Base-by-base conservation (phyloP, 192 early-diverging fungal species). In the Umbelopsis isabellina region DNA sequence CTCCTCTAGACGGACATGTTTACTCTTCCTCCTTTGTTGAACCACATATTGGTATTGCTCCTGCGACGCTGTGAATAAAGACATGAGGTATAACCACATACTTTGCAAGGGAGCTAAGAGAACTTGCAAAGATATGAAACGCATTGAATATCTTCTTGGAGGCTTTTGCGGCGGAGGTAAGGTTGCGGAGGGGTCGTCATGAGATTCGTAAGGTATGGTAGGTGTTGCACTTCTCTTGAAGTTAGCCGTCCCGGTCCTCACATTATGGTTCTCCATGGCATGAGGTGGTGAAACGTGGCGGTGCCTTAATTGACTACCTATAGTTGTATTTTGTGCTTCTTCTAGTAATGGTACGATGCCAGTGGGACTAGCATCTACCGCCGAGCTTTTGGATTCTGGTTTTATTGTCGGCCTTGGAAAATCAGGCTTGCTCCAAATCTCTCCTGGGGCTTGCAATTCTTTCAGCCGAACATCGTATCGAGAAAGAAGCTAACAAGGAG, bases 1-100 rank as follows among this genome's bases (percentile, higher is more conserved):
- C 2, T 80, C 82, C 1, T 67, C 66, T 67, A 69, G 70, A 27
- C 49, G 46, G 49, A 68, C 74, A 71, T 55, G 80, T 65, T 46
- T 76, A 69, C 70, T 75, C 51, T 50, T 75, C 75, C 68, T 79
- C 47, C 68, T 71, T 69, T 68, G 82, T 61, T 52, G 77, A 49
- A 67, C 68, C 1, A 79, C 49, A n/a, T 68, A 15, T 12, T 75
- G 71, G 49, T 75, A 79, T n/a, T 67, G 70, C 66, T 79, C 69
- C 25, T 79, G 78, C 30, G 78, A 79, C 18, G 70, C 58, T 4
- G 71, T 75, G 27, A 79, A 41, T 3, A 72, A 23, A 3, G 74
- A 71, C 16, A 68, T 55, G 8, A 75, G 30, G 41, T 71, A 72
- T 2, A 70, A 45, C 45, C 68, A 79, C 4, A 79, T 37, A 0